A percentile compares a stretch with the other conserved stretches of the same genome.
phyloP scores from a whole-genome alignment of 805 yeast species.

The Cyberlindnera mississippiensis region DNA sequence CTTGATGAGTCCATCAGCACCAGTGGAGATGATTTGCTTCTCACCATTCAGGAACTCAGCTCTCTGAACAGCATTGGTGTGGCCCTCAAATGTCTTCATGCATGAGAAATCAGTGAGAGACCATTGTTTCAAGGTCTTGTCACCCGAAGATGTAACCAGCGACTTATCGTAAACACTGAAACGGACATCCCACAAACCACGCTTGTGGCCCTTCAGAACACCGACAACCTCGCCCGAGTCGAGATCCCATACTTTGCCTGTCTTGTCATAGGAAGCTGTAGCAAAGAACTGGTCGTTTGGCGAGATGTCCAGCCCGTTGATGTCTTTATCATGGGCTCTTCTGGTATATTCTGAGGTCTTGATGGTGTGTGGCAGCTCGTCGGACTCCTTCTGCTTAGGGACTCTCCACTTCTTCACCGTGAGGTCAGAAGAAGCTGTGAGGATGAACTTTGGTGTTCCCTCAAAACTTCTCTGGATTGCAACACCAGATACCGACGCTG shows the following conservation, averaged over 20 bases:
- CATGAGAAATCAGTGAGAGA: slow-evolving; percentile 74
- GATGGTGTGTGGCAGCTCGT: slow-evolving; percentile 32
- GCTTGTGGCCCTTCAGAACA: slow-evolving; percentile 80
- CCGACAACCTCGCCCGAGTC: slow-evolving; percentile 87
- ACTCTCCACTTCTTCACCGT: slow-evolving; percentile 84
- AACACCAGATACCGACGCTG: slow-evolving; percentile 80
- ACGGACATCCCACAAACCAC: slow-evolving; percentile 91
- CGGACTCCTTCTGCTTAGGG: slow-evolving; percentile 57
- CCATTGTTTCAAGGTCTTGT: slow-evolving; percentile 88
- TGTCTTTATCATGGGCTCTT: slow-evolving; percentile 95
- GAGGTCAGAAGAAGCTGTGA: slow-evolving; percentile 90
- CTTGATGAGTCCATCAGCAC: slow-evolving; percentile 93
- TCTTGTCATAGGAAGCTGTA: slow-evolving; percentile 90
- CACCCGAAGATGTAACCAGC: slow-evolving; percentile 85
- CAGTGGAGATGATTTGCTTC: slow-evolving; percentile 65
- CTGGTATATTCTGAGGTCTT: slow-evolving; percentile 80
- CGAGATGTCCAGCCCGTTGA: slow-evolving; percentile 83
- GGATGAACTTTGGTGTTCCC: slow-evolving; percentile 57
- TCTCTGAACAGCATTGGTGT: slow-evolving; percentile 87
- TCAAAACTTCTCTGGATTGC: slow-evolving; percentile 47
- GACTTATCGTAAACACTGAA: slow-evolving; percentile 79
- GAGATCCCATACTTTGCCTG: slow-evolving; percentile 85
- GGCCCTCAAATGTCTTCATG: slow-evolving; percentile 85
- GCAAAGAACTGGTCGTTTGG: slow-evolving; percentile 88
- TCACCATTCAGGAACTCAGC: slow-evolving; percentile 64